Evolutionary conservation across 768 basidiomycete genomes (phyloP).

Genomic region (Kwoniella shandongensis): DNA sequence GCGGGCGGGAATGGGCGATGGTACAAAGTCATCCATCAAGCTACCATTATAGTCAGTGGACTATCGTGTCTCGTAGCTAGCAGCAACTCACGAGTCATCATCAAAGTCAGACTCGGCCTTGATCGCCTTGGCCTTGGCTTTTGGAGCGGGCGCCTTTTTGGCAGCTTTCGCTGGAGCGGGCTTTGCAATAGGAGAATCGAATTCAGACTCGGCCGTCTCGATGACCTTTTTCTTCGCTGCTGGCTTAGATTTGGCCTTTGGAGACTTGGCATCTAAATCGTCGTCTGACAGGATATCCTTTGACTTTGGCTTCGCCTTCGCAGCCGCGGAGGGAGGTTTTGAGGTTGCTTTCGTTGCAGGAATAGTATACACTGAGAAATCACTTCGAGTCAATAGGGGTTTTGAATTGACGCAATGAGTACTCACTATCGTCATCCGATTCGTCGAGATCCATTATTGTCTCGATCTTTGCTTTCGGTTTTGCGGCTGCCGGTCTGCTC

Average conservation of each 20-base stretch:
- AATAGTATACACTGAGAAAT: constrained; percentile 27
- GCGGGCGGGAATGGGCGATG: constrained; percentile 27
- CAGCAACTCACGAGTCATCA: constrained; percentile 29
- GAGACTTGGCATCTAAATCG: constrained; percentile 26
- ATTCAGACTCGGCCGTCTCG: constrained; percentile 8
- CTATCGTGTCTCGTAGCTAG: not conserved
- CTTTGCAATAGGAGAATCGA: constrained; percentile 11
- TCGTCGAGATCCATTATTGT: constrained; percentile 30
- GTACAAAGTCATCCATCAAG: constrained; percentile 32
- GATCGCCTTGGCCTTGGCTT: constrained; percentile 24
- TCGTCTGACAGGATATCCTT: constrained; percentile 14
- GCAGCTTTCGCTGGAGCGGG: constrained; percentile 14
- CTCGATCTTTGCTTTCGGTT: constrained; percentile 27
- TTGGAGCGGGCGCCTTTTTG: constrained; percentile 24
- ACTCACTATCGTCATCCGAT: constrained; percentile 43
- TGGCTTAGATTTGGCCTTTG: constrained; percentile 36
- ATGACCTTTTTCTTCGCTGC: constrained; percentile 25
- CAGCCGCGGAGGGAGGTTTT: constrained; percentile 4
- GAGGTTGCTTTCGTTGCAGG: constrained; percentile 23
- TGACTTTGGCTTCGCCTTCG: constrained; percentile 25
- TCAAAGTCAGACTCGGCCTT: constrained; percentile 44
- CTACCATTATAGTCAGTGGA: constrained; percentile 5
- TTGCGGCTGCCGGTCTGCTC: constrained; percentile 42
- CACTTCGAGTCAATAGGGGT: not conserved
- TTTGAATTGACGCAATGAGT: not conserved